A percentile compares a stretch with the other conserved stretches of the same genome.
Evolutionary conservation across 23 red algal genomes (phyloP).

Genomic region (Gracilaria gracilis): DNA sequence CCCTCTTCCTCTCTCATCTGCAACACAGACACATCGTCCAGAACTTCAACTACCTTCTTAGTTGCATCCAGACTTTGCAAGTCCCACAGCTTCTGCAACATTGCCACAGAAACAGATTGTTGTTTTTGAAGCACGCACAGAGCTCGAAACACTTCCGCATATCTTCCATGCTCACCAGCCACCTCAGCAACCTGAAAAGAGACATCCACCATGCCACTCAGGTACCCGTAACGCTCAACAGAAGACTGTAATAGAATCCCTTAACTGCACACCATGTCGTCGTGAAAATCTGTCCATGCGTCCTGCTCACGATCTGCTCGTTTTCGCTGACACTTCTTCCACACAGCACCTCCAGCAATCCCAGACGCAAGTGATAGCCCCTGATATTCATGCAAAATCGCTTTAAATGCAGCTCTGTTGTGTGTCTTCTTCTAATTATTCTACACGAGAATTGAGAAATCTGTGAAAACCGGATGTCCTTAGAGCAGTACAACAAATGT

Average conservation of each 20-base stretch:
- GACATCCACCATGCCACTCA: neutral
- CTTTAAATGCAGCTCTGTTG: too few species aligned
- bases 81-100: neutral
- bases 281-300: neutral
- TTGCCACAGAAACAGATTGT: neutral
- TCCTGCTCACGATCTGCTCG: neutral
- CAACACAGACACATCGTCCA: neutral
- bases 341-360: neutral
- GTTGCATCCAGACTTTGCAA: neutral
- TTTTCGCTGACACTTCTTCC: neutral
- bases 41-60: neutral
- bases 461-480: too few species aligned
- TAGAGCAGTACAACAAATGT: too few species aligned
- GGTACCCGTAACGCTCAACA: neutral
- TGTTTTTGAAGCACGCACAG: neutral
- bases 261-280: neutral
- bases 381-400: too few species aligned
- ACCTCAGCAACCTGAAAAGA: neutral
- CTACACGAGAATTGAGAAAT: too few species aligned
- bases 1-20: neutral
- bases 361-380: neutral
- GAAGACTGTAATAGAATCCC: neutral
- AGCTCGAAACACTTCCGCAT: neutral
- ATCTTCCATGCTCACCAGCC: neutral
- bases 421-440: too few species aligned